Conservation (phyloP, 257 asterid genomes). For the Solanum dulcamara region DNA sequence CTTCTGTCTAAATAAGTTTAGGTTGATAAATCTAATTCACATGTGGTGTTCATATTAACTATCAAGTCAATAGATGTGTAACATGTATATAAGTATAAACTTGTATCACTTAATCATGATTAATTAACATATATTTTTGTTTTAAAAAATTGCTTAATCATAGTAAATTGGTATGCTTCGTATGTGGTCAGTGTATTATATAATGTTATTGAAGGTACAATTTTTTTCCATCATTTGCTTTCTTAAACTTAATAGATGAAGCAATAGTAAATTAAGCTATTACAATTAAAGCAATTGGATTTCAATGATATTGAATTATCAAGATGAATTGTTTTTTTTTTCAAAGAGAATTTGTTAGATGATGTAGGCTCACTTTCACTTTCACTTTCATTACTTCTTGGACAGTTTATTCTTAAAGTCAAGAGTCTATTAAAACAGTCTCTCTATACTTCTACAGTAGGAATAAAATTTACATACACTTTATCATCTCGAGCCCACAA, state of each 20-base stretch:
- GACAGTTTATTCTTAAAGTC: not conserved
- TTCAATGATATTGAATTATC: not conserved
- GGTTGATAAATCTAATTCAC: too few relatives aligned
- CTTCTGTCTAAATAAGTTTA: too few relatives aligned
- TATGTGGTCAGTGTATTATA: too few relatives aligned
- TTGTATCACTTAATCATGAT: too few relatives aligned
- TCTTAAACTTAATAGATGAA: not conserved
- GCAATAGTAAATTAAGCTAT: not conserved
- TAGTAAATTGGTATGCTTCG: not conserved
- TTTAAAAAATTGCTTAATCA: not conserved
- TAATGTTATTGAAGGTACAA: not conserved
- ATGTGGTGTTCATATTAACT: too few relatives aligned
- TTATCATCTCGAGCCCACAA: not conserved
- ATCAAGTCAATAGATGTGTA: too few relatives aligned
- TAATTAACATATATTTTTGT: too few relatives aligned
- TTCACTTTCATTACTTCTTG: not conserved
- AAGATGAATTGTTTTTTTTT: not conserved
- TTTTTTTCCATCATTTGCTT: too few relatives aligned
- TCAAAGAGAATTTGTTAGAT: not conserved
- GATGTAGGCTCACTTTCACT: not conserved
- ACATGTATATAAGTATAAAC: too few relatives aligned
- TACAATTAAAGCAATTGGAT: not conserved
- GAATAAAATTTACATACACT: not conserved
- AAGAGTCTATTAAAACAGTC: not conserved
- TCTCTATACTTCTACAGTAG: too few relatives aligned